Evolutionary conservation across 257 asterid species (phyloP).

Genomic region (Petrea volubilis): DNA sequence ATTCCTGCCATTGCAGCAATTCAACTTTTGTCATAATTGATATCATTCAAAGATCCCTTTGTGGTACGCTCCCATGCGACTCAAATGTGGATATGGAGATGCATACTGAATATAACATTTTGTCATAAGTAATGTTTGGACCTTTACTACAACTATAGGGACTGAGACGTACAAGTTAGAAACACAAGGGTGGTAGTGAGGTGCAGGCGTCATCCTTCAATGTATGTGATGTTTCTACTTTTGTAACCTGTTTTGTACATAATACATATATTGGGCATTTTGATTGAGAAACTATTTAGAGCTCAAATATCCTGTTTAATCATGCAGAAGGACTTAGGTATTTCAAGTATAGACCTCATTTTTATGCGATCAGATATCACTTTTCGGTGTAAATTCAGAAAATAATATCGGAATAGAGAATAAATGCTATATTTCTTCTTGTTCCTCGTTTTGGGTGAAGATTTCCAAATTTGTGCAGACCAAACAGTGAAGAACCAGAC

Average conservation of each 20-base stretch:
- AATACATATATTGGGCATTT: conserved; percentile 20
- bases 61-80: background rate
- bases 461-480: too few relatives aligned
- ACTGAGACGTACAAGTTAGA: too few relatives aligned
- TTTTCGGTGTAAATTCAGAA: background rate
- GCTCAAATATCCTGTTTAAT: background rate
- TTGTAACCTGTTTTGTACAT: conserved; percentile 15
- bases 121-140: conserved; percentile 20
- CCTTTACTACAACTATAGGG: too few relatives aligned
- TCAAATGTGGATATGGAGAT: too few relatives aligned
- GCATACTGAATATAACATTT: too few relatives aligned
- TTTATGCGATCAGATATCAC: background rate
- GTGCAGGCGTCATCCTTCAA: background rate
- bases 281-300: background rate
- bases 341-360: background rate
- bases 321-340: background rate
- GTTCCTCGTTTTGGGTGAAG: background rate
- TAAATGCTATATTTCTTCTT: background rate
- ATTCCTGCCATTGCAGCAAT: conserved; percentile 93
- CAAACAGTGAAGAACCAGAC: too few relatives aligned
- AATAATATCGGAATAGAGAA: background rate
- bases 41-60: background rate
- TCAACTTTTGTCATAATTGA: conserved; percentile 76
- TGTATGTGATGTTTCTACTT: conserved; percentile 1
- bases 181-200: conserved; percentile 2